These are phyloP conservation scores for Candida neerlandica DNA, from an alignment of 1,139 yeast genomes.

Conservation along the genomic window DNA sequence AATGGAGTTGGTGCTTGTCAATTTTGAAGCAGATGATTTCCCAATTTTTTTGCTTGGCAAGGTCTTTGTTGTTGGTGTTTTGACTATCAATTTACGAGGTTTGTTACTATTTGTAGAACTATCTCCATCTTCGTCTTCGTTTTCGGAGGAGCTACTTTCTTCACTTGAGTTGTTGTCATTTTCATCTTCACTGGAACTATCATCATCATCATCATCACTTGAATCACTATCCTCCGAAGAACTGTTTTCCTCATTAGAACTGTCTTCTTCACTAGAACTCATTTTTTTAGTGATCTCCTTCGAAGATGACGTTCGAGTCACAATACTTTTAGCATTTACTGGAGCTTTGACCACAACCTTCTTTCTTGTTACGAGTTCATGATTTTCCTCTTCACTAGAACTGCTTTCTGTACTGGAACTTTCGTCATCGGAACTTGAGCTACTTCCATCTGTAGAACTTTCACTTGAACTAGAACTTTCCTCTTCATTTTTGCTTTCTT, in stretches of 20 bases:
- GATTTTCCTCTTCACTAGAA: slow-evolving; percentile 14
- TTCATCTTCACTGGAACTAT: background rate
- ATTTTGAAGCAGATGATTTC: background rate
- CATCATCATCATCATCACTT: slow-evolving; percentile 1
- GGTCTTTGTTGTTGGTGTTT: background rate
- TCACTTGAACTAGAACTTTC: slow-evolving; percentile 3
- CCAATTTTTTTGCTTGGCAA: background rate
- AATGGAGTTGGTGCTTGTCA: background rate
- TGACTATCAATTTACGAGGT: background rate
- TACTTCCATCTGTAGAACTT: background rate
- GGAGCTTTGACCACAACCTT: background rate
- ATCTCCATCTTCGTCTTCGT: background rate
- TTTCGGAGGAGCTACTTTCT: too few species aligned
- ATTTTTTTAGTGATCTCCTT: background rate
- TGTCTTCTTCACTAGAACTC: background rate
- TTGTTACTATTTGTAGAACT: background rate
- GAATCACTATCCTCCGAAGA: background rate
- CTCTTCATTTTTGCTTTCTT: slow-evolving; percentile 1
- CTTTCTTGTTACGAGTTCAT: background rate
- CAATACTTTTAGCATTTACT: background rate
- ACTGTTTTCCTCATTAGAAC: background rate
- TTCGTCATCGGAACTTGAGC: background rate
- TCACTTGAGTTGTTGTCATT: background rate
- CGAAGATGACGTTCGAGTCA: background rate
- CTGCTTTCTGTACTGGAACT: slow-evolving; percentile 14